phyloP scores from a whole-genome alignment of 139 green algal species.

The Coccomyxa sp. region DNA sequence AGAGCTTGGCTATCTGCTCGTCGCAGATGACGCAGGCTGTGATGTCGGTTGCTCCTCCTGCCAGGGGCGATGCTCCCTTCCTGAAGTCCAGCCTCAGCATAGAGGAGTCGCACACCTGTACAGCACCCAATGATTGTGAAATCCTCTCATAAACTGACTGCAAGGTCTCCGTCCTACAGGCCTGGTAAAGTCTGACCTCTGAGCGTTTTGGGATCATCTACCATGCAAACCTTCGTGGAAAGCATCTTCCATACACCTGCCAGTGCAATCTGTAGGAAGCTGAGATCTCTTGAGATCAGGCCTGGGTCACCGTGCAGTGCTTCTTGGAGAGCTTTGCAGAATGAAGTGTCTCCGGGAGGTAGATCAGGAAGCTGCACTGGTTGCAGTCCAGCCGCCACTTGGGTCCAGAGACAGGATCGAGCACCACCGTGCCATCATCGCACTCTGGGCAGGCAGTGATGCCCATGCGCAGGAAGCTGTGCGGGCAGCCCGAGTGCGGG shows the following conservation, averaged over 20 bases:
- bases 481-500: conserved; percentile 67
- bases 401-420: conserved; percentile 75
- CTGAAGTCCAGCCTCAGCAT: conserved; percentile 55
- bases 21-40: conserved; percentile 66
- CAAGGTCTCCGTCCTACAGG: background rate
- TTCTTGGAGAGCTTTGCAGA: conserved; percentile 44
- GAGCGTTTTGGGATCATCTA: no score
- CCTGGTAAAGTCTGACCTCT: background rate
- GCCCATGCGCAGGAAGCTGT: conserved; percentile 37
- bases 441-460: conserved; percentile 62
- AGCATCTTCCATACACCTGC: background rate
- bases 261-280: background rate
- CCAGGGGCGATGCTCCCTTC: conserved; percentile 37
- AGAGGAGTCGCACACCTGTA: conserved; percentile 36
- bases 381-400: conserved; percentile 83
- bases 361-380: conserved; percentile 78
- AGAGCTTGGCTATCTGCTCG: conserved; percentile 41
- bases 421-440: conserved; percentile 57
- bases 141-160: background rate
- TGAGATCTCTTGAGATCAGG: background rate
- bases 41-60: conserved; percentile 17
- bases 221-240: background rate
- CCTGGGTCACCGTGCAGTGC: conserved; percentile 45
- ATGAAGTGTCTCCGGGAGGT: conserved; percentile 69
- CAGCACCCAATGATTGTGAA: background rate